Evolutionary conservation across 805 yeast genomes (phyloP), one percentile per base, ranked within the genome.

Genomic region (Schwanniomyces sp.): DNA sequence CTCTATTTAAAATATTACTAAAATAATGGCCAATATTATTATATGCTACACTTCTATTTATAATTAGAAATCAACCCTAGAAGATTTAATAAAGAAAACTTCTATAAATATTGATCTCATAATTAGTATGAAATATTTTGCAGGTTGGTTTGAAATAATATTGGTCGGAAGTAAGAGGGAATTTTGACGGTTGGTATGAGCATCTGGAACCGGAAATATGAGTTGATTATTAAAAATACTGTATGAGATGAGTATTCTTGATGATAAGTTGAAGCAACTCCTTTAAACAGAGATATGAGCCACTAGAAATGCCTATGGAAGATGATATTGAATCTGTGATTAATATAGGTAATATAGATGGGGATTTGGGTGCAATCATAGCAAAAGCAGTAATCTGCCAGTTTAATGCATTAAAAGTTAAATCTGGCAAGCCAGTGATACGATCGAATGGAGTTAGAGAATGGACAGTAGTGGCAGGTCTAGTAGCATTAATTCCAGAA

Each of bases 381-480:
- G 69, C 72, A 7, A 52, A 54, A 29, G 49, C 44, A 12, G 71
- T 69, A 3, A 53, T 63, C 2, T 36, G 46, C 3, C 55, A 53
- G 8, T 80, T 76, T 56, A 51, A 57, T 16, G 48, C 45, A 18
- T 52, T 73, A 41, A 62, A 54, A 11, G 40, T 58, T 10, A 64
- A 61, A 45, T 54, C 70, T 34, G 88, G 88, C 0, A 84, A 81
- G 61, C 96, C 96, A 0, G 58, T 61, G 0, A 53, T 62, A 1
- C 71, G 87, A 34, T 78, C 91, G 2, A 86, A 88, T 57, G 88
- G 89, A 0, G 69, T 72, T 0, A 61, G 66, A 34, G 97, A 91
- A 67, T 90, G 96, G 91, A 88, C 97, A 0, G 88, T 90, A 0
- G 56, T 91, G 14, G 88, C 96, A 0, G 86, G 91, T 0, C 56